Evolutionary conservation across 306 rosid species (phyloP).

Genomic region (Malus orientalis): DNA sequence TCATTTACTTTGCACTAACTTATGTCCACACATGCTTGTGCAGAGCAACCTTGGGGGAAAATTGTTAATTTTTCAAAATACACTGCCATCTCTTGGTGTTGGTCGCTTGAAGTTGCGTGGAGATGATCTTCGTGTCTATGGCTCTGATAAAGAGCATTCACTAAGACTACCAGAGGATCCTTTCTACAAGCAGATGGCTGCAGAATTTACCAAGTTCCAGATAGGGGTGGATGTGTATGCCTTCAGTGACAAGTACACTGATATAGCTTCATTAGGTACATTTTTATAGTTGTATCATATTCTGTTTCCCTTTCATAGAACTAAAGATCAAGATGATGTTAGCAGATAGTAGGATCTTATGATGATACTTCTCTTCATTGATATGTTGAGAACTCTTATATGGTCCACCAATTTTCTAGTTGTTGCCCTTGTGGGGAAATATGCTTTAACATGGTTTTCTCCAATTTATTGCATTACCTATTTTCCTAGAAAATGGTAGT

Average conservation of each 20-base stretch:
- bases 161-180: constrained; percentile 93
- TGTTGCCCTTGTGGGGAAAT: not conserved
- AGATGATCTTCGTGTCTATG: constrained; percentile 87
- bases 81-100: constrained; percentile 94
- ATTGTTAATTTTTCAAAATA: constrained; percentile 85
- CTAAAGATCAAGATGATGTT: not conserved
- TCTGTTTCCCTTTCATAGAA: constrained; percentile 7
- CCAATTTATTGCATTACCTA: not conserved
- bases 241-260: constrained; percentile 97
- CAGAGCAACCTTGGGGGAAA: constrained; percentile 98
- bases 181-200: constrained; percentile 99
- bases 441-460: not conserved
- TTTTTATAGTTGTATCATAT: constrained; percentile 3
- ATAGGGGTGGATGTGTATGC: constrained; percentile 77
- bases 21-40: constrained; percentile 2
- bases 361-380: not conserved
- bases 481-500: not conserved
- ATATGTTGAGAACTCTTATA: not conserved
- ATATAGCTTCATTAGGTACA: constrained; percentile 90
- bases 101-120: constrained; percentile 97
- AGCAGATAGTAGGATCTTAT: not conserved
- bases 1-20: constrained; percentile 14
- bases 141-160: constrained; percentile 87
- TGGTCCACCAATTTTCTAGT: not conserved
- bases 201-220: constrained; percentile 90